Evolutionary conservation across 352 stramenopile genomes (phyloP), one percentile per base, ranked within the genome.

Genomic region (Phytophthora quininea): DNA sequence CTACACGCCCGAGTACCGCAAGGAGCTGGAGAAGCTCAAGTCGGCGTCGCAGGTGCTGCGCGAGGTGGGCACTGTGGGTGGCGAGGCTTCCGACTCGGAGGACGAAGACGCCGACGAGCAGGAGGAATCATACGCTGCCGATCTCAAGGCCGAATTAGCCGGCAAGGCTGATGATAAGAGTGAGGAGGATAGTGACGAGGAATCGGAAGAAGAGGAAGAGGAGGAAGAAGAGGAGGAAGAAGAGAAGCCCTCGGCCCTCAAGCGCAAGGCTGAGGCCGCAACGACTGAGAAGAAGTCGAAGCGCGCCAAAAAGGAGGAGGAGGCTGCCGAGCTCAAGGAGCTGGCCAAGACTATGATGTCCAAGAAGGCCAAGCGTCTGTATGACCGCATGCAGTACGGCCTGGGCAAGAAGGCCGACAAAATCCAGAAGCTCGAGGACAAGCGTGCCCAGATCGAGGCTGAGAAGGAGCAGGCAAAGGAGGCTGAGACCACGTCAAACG

Each of bases 1-100:
- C 33, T 97, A 99, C 86, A 95, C 96, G 45, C 98, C 98, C 8
- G 96, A 98, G 55, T 99, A 99, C 84, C 89, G 93, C 51, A 97
- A 92, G 76, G 81, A 96, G 69, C 76, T 96, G 47, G 73, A 91
- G 38, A 93, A 93, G 68, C 77, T 93, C 71, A 92, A 92, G 73
- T 93, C 85, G 32, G 88, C 88, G n/a, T 72, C 77, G 10, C 84
- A 93, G 68, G 82, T 92, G 49, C 62, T 92, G 37, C 79, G 76
- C 53, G 87, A 95, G 40, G 73, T 90, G 4, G 80, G 73, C 1
- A 76, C 68, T 11, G 49, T 82, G 3, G 74, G 76, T 33, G 71
- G 67, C 7, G 77, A 87, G 3, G 64, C 49, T 48, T 67, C 54
- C 2, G 77, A 80, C 32, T 69, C 64, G 9, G 82, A 86, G 43